Base-by-base conservation (phyloP, 2,329 filamentous ascomycete species). In the Aspergillus novofumigatus region DNA sequence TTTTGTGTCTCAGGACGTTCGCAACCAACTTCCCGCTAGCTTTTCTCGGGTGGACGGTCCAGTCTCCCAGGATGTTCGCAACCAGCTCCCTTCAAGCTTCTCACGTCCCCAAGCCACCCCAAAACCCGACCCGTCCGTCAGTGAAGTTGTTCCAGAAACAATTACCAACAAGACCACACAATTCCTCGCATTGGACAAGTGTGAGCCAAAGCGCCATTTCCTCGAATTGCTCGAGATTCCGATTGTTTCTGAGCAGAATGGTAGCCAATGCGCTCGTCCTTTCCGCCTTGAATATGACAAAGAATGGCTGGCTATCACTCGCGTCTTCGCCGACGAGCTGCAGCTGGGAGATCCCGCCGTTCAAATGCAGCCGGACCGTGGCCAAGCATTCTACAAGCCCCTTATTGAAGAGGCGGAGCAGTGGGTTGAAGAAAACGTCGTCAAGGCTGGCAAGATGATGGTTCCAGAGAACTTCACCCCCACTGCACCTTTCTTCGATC, bases 301-400 rank as follows among this genome's bases (percentile, higher is more conserved):
- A 10, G 94, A 99, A 76, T 99, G 93, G 93, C 86, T 99, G 7
- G 89, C 94, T 45, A 97, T 99, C 62, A 92, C 88, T 11, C 89
- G 93, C 45, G 88, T 86, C 7, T 95, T 97, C 68, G 85, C 89
- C 44, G 66, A 79, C 3, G 80, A 85, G 44, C 79, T 94, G 1
- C 74, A 77, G 1, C 77, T 93, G 41, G 89, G 90, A 48, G 80
- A 88, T 61, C 79, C 79, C 4, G 69, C 75, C 7, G 80, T 82
- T 1, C 72, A 75, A 42, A 74, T 83, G 0, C 80, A 88, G 0
- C 71, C 77, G 1, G 81, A 95, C 67, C 78, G 84, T 26, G 89
- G 90, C 21, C 86, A 95, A 71, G 82, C 79, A 2, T 75, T 82
- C 52, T 96, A 96, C 71, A 73, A 72, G 3, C 78, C 82, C 0